Percentiles rank a stretch among this genome's conserved stretches.
Evolutionary conservation across 306 rosid species (phyloP).

Genomic region (Begonia masoniana): DNA sequence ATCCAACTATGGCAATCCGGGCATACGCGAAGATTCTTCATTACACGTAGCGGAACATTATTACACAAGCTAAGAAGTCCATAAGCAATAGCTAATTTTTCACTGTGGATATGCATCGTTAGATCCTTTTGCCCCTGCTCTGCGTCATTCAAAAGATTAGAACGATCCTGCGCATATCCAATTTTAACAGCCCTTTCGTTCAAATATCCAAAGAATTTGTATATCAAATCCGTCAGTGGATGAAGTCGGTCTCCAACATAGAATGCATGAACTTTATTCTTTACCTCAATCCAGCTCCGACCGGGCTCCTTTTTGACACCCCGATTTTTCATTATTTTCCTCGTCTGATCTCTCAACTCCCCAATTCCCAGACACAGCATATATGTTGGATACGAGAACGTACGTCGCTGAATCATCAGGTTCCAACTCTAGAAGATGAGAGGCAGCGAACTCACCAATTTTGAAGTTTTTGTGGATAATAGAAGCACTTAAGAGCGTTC

Average conservation of each 20-base stretch:
- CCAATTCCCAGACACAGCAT: neutral
- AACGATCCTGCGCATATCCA: neutral
- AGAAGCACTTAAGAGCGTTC: slow-evolving; percentile 84
- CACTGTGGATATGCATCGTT: slow-evolving; percentile 45
- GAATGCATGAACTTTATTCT: no score
- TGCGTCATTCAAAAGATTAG: slow-evolving; percentile 39
- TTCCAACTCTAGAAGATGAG: slow-evolving; percentile 62
- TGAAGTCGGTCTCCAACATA: slow-evolving; percentile 44
- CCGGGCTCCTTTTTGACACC: slow-evolving; percentile 89
- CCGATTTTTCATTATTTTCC: slow-evolving; percentile 42
- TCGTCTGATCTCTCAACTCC: no score
- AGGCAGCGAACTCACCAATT: slow-evolving; percentile 78
- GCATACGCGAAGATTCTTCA: slow-evolving; percentile 81
- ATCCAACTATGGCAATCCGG: slow-evolving; percentile 85
- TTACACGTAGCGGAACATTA: slow-evolving; percentile 42
- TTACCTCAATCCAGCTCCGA: slow-evolving; percentile 32
- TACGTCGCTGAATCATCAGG: slow-evolving; percentile 86
- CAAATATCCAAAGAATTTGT: slow-evolving; percentile 39
- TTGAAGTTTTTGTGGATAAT: slow-evolving; percentile 47
- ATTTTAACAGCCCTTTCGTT: slow-evolving; percentile 21
- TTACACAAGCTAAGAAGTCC: slow-evolving; percentile 49
- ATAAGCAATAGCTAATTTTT: slow-evolving; percentile 72
- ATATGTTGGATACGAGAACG: slow-evolving; percentile 71
- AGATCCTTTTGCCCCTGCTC: slow-evolving; percentile 49
- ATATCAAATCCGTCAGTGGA: slow-evolving; percentile 40